phyloP scores from a whole-genome alignment of 345 rosid species.

The Citrus reticulata region DNA sequence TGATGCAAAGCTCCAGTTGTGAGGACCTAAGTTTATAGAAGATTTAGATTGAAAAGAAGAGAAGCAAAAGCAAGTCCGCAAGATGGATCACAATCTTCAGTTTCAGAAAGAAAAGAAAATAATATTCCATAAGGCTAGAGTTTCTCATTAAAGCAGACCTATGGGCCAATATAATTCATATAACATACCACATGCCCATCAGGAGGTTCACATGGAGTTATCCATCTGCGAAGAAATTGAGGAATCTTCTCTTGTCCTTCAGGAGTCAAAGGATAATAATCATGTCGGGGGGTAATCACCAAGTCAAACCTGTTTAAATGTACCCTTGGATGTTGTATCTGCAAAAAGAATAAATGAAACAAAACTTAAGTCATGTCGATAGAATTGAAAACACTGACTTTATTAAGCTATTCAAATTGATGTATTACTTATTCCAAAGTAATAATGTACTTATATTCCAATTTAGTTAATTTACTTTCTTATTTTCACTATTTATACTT shows the following conservation, averaged over 20 bases:
- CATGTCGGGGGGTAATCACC: constrained; percentile 91
- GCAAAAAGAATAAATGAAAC: constrained; percentile 14
- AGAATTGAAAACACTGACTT: neutral
- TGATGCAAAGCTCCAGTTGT: constrained; percentile 89
- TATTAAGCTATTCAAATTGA: neutral
- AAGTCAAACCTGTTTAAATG: constrained; percentile 83
- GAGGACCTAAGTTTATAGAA: constrained; percentile 54
- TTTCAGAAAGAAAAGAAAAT: neutral
- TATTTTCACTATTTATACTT: neutral
- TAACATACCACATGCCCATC: constrained; percentile 64
- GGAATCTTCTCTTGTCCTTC: constrained; percentile 81
- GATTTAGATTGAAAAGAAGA: too few species aligned
- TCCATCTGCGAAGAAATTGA: constrained; percentile 68
- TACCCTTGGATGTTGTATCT: constrained; percentile 97
- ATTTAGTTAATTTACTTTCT: neutral
- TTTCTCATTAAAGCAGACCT: constrained; percentile 1
- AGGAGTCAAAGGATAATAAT: constrained; percentile 82
- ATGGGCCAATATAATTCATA: neutral
- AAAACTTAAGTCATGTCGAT: neutral
- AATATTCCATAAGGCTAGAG: constrained; percentile 1
- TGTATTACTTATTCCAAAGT: neutral
- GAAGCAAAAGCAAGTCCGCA: neutral
- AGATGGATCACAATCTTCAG: constrained; percentile 1
- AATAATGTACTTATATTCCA: neutral
- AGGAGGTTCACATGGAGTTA: constrained; percentile 81